phyloP scores from a whole-genome alignment of 2,329 filamentous ascomycete genomes.

The Verticillium longisporum region DNA sequence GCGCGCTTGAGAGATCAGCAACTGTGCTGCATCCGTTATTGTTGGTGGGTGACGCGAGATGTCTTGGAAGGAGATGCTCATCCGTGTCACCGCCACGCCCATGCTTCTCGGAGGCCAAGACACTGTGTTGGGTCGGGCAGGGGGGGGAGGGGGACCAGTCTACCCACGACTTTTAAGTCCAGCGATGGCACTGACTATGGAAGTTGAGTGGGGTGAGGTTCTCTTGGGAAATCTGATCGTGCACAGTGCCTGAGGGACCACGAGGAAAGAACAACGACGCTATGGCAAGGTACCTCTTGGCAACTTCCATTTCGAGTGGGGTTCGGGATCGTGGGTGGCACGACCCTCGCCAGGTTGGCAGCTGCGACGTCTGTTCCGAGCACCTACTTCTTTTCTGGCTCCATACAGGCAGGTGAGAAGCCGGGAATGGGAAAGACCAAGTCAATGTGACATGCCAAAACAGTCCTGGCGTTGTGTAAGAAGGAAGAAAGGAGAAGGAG shows the following conservation, averaged over 20 bases:
- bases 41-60: background rate
- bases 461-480: background rate
- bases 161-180: background rate
- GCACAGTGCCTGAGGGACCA: background rate
- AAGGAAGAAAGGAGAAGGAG: no score
- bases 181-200: background rate
- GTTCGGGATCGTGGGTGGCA: background rate
- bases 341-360: background rate
- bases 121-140: background rate
- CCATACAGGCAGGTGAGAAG: background rate
- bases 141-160: background rate
- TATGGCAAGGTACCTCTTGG: background rate
- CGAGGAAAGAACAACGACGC: background rate
- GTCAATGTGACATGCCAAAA: background rate
- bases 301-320: background rate
- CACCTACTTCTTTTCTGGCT: background rate
- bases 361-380: no score
- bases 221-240: background rate
- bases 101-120: background rate
- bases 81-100: background rate
- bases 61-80: background rate
- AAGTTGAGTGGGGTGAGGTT: background rate
- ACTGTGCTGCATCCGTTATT: background rate
- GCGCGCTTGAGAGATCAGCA: no score
- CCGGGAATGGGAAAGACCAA: background rate